phyloP scores from a whole-genome alignment of 108 stramenopile species.

The Skeletonema costatum region DNA sequence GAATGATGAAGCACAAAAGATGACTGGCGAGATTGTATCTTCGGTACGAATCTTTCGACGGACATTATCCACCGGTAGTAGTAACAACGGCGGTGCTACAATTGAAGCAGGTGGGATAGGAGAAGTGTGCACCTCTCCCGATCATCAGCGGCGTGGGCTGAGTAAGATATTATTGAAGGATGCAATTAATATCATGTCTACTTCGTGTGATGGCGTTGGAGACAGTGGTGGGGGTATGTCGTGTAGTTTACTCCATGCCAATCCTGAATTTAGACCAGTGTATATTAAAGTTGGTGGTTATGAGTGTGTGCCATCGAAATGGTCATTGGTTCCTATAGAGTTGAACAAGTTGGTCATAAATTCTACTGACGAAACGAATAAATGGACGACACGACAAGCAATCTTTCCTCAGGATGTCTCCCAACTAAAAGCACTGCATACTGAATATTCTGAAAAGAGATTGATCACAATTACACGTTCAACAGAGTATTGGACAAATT shows the following conservation, averaged over 20 bases:
- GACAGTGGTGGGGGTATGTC: constrained; percentile 32
- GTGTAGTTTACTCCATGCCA: constrained; percentile 69
- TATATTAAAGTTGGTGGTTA: constrained; percentile 64
- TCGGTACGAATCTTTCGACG: constrained; percentile 70
- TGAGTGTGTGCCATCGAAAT: constrained; percentile 36
- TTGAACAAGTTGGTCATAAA: background rate
- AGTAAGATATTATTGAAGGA: constrained; percentile 58
- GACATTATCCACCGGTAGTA: constrained; percentile 38
- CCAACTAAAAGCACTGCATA: constrained; percentile 51
- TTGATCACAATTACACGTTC: constrained; percentile 62
- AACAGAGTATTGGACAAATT: constrained; percentile 67
- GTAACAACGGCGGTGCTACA: background rate
- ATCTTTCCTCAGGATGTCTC: constrained; percentile 63
- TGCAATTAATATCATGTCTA: constrained; percentile 65
- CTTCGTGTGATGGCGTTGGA: background rate
- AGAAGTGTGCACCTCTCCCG: constrained; percentile 69
- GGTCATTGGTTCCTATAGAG: constrained; percentile 49
- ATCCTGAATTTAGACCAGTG: constrained; percentile 63
- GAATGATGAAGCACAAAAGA: background rate
- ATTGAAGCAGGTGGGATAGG: constrained; percentile 71
- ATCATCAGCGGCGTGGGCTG: constrained; percentile 63
- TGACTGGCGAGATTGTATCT: constrained; percentile 54
- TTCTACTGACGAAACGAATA: background rate
- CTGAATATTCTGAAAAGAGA: constrained; percentile 60
- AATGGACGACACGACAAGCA: constrained; percentile 45